Base-by-base conservation (phyloP, 208 protist genomes). In the Novymonas esmeraldas region DNA sequence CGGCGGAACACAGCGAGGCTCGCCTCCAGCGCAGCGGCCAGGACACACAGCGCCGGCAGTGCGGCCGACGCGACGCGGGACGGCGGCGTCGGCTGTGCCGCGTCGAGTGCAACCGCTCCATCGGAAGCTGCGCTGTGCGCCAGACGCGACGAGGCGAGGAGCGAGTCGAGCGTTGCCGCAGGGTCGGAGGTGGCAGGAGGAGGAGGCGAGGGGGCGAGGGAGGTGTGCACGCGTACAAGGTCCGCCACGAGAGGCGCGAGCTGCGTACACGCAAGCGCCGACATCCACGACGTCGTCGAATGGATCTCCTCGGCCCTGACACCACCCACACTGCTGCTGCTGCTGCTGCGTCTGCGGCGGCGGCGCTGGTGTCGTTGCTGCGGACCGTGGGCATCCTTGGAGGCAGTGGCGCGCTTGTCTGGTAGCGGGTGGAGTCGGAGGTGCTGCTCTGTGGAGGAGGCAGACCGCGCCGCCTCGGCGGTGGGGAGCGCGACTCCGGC, bases 1-100 rank as follows among this genome's bases (percentile, higher is more conserved):
- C 54, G 26, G 16, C 11, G 36, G 44, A 59, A 38, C 10, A 24
- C 14, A 3, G 33, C 24, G 2, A 50, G 6, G 13, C 67, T 66
- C 2, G 58, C 58, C 42, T 73, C 67, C 22, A 73, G 2, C n/a
- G 59, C 46, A 3, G 58, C 49, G 0, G 61, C 61, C 14, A 66
- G 6, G 14, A 68, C 28, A 3, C 51, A 64, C 24, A 75, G 20
- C 1, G 42, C 5, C n/a, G 57, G 61, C 29, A 60, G 24, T 3
- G 26, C 24, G 14, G 16, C 63, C 3, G 6, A 18, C 2, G 26
- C 6, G 13, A 24, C 31, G 33, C 22, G 10, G 2, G 6, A n/a
- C 29, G 56, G 0, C 1, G 20, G 6, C 16, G 39, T 24, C 38
- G 42, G 36, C 26, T 49, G 36, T 16, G 9, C 2, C 36, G 33